Evolutionary conservation across 2,329 filamentous ascomycete species (phyloP), one percentile per base, ranked within the genome.

Genomic region (Aspergillus ruber): DNA sequence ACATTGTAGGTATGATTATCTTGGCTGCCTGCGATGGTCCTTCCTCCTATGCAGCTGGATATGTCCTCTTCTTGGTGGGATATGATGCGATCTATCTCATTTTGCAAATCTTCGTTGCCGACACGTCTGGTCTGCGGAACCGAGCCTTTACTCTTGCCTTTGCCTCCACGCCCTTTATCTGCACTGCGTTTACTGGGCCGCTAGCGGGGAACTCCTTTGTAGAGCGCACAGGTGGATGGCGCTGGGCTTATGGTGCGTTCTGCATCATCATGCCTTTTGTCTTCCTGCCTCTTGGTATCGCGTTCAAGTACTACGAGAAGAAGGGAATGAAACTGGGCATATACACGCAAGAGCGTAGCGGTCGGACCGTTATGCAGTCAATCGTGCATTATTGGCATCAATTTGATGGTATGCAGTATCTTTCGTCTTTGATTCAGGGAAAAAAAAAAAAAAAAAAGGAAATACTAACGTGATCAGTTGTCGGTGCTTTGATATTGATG

Each of bases 171-270:
- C 82, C 83, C 1, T 83, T 85, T 49, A 76, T 79, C 56, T 83
- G 80, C 20, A 78, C 79, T 0, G 85, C 71, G 0, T 78, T 78
- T 61, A 71, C 78, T 32, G 75, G 78, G 5, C 73, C 78, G 0
- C 67, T 71, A 40, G 74, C 81, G 20, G 77, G 75, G 6, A 63
- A 70, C 1, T 78, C 82, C 50, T 68, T 68, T 56, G 61, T 79
- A 29, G 56, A 66, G 0, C 18, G 4, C 12, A 70, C 70, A 0
- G 69, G 74, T 9, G 76, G 74, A 25, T 85, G 78, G 76, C 75
- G 80, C 25, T 86, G 82, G 83, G 80, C 71, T 1, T 85, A 80
- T 56, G 83, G 80, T 25, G 68, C 72, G 17, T 85, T 84, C 57
- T 70, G 75, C 39, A 81, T 86, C 48, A 70, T 85, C 50, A 74